Evolutionary conservation across 2,329 filamentous ascomycete genomes (phyloP), one percentile per base, ranked within the genome.

Genomic region (Cytospora mali): DNA sequence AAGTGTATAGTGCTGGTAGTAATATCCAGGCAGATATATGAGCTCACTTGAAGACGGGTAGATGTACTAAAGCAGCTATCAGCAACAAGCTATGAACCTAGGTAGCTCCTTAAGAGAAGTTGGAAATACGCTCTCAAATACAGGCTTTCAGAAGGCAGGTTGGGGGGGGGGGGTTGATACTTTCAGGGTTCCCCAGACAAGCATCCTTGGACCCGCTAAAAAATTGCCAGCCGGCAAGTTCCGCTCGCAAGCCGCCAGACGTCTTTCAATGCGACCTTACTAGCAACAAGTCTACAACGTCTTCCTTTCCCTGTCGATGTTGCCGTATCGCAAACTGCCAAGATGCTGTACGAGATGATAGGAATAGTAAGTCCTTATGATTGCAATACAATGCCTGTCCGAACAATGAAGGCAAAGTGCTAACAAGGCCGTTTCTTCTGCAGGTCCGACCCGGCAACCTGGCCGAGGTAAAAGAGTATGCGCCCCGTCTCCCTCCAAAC

Each of bases 341-440:
- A 76, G 68, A 97, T 99, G 95, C 82, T 99, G 80, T 99, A 99
- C 83, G 95, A 99, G 81, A 82, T 98, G 73, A 95, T 99, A 77
- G 95, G 91, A 76, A 89, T 97, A 79, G 95, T 97, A 80, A 72
- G 89, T 80, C 13, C n/a, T 3, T 3, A 4, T 46, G 9, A 13
- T 4, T 13, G 3, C 42, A 10, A n/a, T 13, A 13, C 21, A 10
- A 11, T n/a, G 5, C 42, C 42, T 23, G n/a, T 23, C 5, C 1
- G 13, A 4, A 28, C 18, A 35, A 1, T 28, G 2, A 23, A 33
- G 16, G 13, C 31, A 4, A 11, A 29, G 9, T 13, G 29, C 46
- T 49, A 35, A 55, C 9, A 16, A 18, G n/a, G 25, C 27, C 4
- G 33, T 9, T n/a, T 23, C 62, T 59, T 10, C 28, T 21, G 48